Evolutionary conservation across 768 basidiomycete species (phyloP).

Genomic region (Rhodotorula toruloides): DNA sequence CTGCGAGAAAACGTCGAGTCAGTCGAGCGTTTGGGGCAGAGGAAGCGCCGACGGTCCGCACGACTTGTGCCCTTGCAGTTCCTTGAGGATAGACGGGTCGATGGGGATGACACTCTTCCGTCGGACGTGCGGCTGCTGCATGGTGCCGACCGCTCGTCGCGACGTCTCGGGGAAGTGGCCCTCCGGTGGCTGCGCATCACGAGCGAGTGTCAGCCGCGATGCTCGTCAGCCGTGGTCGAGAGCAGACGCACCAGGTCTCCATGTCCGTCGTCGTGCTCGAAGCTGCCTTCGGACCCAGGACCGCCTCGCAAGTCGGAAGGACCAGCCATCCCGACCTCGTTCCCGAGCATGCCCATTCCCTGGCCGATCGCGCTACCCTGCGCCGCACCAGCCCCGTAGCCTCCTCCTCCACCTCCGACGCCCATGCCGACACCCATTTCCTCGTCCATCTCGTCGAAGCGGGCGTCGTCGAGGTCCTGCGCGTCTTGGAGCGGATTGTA

Average conservation of each 20-base stretch:
- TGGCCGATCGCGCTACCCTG: background rate
- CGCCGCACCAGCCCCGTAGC: background rate
- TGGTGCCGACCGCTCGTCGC: slow-evolving; percentile 45
- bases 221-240: background rate
- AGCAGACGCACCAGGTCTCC: slow-evolving; percentile 33
- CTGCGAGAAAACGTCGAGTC: background rate
- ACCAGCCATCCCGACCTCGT: background rate
- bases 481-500: slow-evolving; percentile 32
- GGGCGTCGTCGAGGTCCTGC: slow-evolving; percentile 23
- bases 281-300: background rate
- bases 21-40: background rate
- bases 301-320: too few species aligned
- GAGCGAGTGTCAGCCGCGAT: too few species aligned
- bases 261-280: slow-evolving; percentile 26
- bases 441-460: slow-evolving; percentile 40
- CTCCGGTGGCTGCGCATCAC: slow-evolving; percentile 33
- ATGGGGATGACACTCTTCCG: slow-evolving; percentile 92
- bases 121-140: slow-evolving; percentile 66
- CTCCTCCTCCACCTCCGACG: background rate
- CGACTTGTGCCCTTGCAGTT: slow-evolving; percentile 47
- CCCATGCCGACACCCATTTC: slow-evolving; percentile 28
- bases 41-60: slow-evolving; percentile 11
- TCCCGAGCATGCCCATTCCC: background rate
- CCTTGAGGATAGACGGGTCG: slow-evolving; percentile 79
- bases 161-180: slow-evolving; percentile 35